These are phyloP conservation scores for Ophiostoma pallidulum DNA, from an alignment of 2,329 filamentous ascomycete genomes.

Conservation along the genomic window DNA sequence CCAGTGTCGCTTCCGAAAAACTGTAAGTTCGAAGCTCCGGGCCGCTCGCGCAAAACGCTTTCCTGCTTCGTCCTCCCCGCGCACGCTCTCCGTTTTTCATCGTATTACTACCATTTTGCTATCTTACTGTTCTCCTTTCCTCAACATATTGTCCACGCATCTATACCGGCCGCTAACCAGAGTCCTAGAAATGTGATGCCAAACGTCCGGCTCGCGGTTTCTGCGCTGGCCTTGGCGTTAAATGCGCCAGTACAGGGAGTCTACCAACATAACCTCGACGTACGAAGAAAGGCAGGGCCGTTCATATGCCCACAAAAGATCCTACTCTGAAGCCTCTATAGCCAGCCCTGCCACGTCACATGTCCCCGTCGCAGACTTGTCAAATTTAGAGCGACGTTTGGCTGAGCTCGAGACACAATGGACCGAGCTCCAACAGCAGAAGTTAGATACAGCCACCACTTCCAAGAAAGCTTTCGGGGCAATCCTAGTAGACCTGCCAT, in stretches of 20 bases:
- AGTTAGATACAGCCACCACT: not conserved
- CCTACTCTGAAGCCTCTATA: not conserved
- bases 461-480: not conserved
- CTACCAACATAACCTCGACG: not conserved
- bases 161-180: not conserved
- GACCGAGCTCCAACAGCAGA: constrained; percentile 2
- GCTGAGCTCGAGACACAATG: constrained; percentile 8
- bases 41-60: no score
- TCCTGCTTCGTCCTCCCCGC: no score
- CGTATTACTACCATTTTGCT: not conserved
- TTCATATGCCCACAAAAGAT: not conserved
- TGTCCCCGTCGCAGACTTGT: not conserved
- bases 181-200: constrained; percentile 13
- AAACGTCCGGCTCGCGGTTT: constrained; percentile 13
- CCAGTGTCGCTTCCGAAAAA: constrained; percentile 12
- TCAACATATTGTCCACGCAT: not conserved
- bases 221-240: constrained; percentile 11
- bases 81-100: no score
- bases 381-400: constrained; percentile 2
- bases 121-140: not conserved
- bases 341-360: not conserved
- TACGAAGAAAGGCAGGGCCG: not conserved
- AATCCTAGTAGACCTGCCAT: not conserved
- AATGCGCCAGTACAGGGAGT: constrained; percentile 15
- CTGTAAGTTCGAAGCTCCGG: constrained; percentile 1